phyloP scores from a whole-genome alignment of 139 green algal species.

The Pseudopediastrum boryanum region DNA sequence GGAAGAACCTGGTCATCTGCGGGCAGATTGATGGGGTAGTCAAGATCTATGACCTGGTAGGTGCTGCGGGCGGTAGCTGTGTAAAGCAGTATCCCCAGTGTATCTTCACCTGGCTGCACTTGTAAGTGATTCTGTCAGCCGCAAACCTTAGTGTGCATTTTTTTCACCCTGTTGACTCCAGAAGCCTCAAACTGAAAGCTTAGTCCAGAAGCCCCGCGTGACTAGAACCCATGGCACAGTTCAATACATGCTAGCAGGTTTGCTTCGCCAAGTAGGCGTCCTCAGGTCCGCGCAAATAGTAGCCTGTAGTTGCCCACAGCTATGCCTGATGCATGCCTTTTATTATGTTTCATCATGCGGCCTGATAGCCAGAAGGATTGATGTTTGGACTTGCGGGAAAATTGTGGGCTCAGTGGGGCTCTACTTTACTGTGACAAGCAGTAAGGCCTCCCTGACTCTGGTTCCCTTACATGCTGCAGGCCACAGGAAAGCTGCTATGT shows the following conservation, averaged over 20 bases:
- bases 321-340: background rate
- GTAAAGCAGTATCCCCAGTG: background rate
- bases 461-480: background rate
- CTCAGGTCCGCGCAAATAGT: no score
- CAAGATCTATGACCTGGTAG: conserved; percentile 46
- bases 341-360: background rate
- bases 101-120: background rate
- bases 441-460: background rate
- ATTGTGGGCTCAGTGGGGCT: background rate
- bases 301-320: no score
- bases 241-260: no score
- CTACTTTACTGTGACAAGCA: background rate
- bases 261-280: no score
- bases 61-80: background rate
- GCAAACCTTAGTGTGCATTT: background rate
- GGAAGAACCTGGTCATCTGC: conserved; percentile 41
- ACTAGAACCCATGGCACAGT: no score
- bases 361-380: background rate
- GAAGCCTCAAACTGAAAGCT: background rate
- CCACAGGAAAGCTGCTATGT: conserved; percentile 41
- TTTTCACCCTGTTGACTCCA: background rate
- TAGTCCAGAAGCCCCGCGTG: background rate
- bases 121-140: background rate
- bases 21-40: conserved; percentile 39
- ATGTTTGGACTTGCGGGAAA: background rate